Evolutionary conservation across 768 basidiomycete genomes (phyloP), one percentile per base, ranked within the genome.

Genomic region (Mycena vulgaris): DNA sequence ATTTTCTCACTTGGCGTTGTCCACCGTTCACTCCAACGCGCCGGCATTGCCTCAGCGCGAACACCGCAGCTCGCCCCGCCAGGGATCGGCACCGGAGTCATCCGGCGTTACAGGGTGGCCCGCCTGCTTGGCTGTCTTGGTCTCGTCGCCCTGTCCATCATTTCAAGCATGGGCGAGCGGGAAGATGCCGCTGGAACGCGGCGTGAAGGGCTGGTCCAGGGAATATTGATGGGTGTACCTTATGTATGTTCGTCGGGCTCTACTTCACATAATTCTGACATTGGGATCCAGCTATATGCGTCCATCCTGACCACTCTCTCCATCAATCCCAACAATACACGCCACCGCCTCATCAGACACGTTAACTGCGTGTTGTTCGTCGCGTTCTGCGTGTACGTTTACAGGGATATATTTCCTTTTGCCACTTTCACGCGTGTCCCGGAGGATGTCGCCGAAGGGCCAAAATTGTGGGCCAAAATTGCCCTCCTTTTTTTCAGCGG

Each of bases 401-500:
- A 89, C 72, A 84, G 91, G 17, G 86, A 89, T 72, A 57, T 93
- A 10, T 88, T 83, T 75, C 92, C 92, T 11, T 74, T 92, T 5
- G 79, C 84, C 14, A 92, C 90, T 0, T 90, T 82, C 76, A 83
- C 80, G 14, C 77, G 84, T 25, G 27, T 53, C 8, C 89, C 90
- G 5, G 69, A 79, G 30, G 92, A 93, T 71, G 73, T 76, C 2
- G 74, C 72, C 3, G 87, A 87, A 72, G 86, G 88, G 21, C 57
- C 74, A 31, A 57, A 86, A 40, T 77, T 91, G 25, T 92, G 90
- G 90, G 77, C 80, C 0, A 87, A 89, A 75, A 70, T 91, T 5
- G 76, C 68, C 21, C 63, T 89, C 14, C 82, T 92, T 6, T 74
- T 81, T 6, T 31, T 87, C 17, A 85, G 83, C 13, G 85, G 83